Percentiles rank a stretch among this genome's conserved stretches.
phyloP scores from a whole-genome alignment of 257 asterid species.

The Vinca minor region DNA sequence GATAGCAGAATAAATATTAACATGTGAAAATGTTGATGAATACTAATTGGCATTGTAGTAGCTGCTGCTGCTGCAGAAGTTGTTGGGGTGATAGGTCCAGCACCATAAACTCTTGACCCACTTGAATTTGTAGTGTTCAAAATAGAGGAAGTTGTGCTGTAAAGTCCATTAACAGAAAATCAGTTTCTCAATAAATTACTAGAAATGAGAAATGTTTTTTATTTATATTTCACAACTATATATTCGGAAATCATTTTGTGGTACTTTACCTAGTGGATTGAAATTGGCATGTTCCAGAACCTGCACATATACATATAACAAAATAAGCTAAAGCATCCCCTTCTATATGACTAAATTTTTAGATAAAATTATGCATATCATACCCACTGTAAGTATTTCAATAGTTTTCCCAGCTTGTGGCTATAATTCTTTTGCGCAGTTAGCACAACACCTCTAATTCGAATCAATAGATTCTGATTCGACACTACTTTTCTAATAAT shows the following conservation, averaged over 20 bases:
- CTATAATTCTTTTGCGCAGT: too few relatives aligned
- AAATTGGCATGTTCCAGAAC: slow-evolving; percentile 55
- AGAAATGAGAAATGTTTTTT: background rate
- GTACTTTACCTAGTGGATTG: slow-evolving; percentile 61
- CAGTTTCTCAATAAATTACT: too few relatives aligned
- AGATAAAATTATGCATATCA: background rate
- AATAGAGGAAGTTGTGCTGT: slow-evolving; percentile 82
- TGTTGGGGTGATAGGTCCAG: slow-evolving; percentile 54
- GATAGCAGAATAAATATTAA: slow-evolving; percentile 11
- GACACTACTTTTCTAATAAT: too few relatives aligned
- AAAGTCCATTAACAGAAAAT: too few relatives aligned
- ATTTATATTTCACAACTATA: background rate
- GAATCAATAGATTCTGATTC: too few relatives aligned
- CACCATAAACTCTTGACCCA: slow-evolving; percentile 74
- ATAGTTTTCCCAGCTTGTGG: background rate
- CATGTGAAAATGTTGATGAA: slow-evolving; percentile 12
- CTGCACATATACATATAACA: slow-evolving; percentile 28
- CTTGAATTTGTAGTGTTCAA: slow-evolving; percentile 57
- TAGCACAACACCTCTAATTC: too few relatives aligned
- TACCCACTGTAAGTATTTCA: background rate
- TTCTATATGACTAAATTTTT: background rate
- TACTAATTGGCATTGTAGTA: slow-evolving; percentile 16
- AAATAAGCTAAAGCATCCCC: slow-evolving; percentile 4
- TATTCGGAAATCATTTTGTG: background rate
- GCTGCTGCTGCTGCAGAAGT: slow-evolving; percentile 37